Conservation (phyloP, 139 green algal genomes). For the Nannochloris sp. region DNA sequence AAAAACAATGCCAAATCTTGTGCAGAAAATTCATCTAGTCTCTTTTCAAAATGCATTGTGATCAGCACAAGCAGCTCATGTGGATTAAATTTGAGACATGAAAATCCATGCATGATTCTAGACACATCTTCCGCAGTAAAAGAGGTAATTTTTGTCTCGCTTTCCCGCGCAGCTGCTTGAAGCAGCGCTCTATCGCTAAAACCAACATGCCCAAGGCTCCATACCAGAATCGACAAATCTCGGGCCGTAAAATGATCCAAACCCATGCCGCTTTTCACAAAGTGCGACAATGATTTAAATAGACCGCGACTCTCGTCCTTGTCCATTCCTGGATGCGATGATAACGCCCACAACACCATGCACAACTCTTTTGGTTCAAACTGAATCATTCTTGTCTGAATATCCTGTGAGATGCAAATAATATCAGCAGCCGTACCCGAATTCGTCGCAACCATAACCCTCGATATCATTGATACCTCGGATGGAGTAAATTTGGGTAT, state of each 20-base stretch:
- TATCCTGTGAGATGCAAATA: background rate
- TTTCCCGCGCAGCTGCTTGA: slow-evolving; percentile 1
- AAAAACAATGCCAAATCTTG: slow-evolving; percentile 5
- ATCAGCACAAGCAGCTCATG: background rate
- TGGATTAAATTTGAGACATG: background rate
- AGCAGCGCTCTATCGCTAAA: background rate
- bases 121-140: background rate
- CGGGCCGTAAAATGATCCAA: slow-evolving; percentile 13
- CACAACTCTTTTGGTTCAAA: slow-evolving; percentile 18
- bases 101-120: slow-evolving; percentile 11
- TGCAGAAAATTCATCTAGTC: background rate
- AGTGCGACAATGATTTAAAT: background rate
- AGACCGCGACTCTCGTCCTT: background rate
- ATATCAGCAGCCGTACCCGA: background rate
- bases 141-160: background rate
- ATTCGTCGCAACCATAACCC: background rate
- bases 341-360: slow-evolving; percentile 21
- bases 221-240: slow-evolving; percentile 14
- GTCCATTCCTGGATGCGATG: background rate
- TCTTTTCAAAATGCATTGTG: background rate
- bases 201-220: slow-evolving; percentile 8
- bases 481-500: background rate
- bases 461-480: background rate
- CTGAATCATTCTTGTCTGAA: background rate
- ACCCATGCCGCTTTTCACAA: slow-evolving; percentile 15